Percentiles rank a stretch among this genome's conserved stretches.
These are phyloP conservation scores for Nicotiana knightiana DNA, from an alignment of 257 asterid genomes.

Conservation along the genomic window DNA sequence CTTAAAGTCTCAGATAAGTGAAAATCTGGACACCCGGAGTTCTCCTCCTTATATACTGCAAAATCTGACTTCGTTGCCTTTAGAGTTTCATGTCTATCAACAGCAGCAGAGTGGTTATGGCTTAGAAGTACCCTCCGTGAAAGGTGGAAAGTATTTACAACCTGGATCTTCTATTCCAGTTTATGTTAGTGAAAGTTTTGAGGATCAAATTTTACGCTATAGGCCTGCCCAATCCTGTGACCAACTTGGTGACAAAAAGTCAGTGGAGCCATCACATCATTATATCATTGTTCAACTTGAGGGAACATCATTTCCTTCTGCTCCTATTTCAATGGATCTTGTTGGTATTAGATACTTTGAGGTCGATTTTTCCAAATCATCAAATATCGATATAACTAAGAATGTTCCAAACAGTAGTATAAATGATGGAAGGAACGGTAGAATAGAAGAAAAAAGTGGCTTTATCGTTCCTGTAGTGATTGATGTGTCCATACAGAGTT, in stretches of 20 bases:
- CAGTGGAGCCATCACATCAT: conserved; percentile 59
- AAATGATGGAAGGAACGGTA: conserved; percentile 35
- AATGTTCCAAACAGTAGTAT: conserved; percentile 34
- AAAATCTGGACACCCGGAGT: conserved; percentile 49
- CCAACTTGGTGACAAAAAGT: conserved; percentile 53
- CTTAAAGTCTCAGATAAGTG: conserved; percentile 35
- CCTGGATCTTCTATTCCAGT: conserved; percentile 76
- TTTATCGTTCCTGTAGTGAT: conserved; percentile 85
- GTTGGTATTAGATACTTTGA: conserved; percentile 91
- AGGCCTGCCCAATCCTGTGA: conserved; percentile 65
- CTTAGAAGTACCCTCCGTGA: conserved; percentile 47
- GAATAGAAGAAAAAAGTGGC: conserved; percentile 42
- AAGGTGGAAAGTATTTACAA: conserved; percentile 41
- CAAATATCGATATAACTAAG: conserved; percentile 30
- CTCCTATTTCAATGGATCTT: conserved; percentile 95
- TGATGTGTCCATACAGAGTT: conserved; percentile 84
- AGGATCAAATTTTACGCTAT: conserved; percentile 56
- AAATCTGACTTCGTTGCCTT: conserved; percentile 81
- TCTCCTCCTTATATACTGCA: conserved; percentile 89
- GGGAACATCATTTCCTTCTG: conserved; percentile 72
- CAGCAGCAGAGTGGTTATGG: conserved; percentile 47
- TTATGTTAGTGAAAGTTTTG: conserved; percentile 67
- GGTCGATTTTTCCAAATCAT: conserved; percentile 70
- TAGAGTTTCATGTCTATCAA: conserved; percentile 52
- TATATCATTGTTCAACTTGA: conserved; percentile 78